Base-by-base conservation (phyloP, 179 eudicot species). In the Patellifolia procumbens region DNA sequence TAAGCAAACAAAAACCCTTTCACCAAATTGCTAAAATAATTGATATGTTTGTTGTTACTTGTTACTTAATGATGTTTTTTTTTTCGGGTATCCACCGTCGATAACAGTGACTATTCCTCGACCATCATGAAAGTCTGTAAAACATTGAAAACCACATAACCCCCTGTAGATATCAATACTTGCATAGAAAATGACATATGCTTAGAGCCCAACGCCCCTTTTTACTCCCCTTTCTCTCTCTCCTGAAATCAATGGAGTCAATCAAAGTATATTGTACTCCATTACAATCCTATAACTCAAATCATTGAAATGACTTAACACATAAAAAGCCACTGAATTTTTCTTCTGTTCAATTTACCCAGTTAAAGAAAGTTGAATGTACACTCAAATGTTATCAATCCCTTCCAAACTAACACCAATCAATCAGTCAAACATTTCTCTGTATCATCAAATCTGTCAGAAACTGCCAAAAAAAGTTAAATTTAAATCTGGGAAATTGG, bases 141-240 rank as follows among this genome's bases (percentile, higher is more conserved):
- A 79, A 69, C 81, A 35, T 70, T 83, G 77, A 80, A 74, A 80
- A 39, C 53, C 35, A 68, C 39, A 78, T 76, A 76, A 32, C 42
- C 64, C 76, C 19, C 61, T 61, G 64, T 70, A 49, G 22, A 66
- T 49, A 68, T 46, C 32, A 76, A 34, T 43, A 76, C 74, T 80
- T 78, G 51, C 77, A 28, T 53, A 65, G 86, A 83, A 77, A 83
- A 79, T 59, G 86, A 83, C 84, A 65, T 77, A 77, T 80, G 84
- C 84, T 80, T 81, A 31, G 76, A 83, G 78, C 81, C 86, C 83
- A 82, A 75, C 82, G 69, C 80, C 48, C 2, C 12, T 37, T 16
- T 45, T 34, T 45, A n/a, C n/a, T n/a, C n/a, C n/a, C n/a, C n/a
- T n/a, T 1, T 22, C 5, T 22, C 29, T 58, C 52, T 6, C 37